A percentile compares a stretch with the other conserved stretches of the same genome.
These are phyloP conservation scores for Colletotrichum higginsianum DNA, from an alignment of 2,329 filamentous ascomycete species.

Conservation along the genomic window DNA sequence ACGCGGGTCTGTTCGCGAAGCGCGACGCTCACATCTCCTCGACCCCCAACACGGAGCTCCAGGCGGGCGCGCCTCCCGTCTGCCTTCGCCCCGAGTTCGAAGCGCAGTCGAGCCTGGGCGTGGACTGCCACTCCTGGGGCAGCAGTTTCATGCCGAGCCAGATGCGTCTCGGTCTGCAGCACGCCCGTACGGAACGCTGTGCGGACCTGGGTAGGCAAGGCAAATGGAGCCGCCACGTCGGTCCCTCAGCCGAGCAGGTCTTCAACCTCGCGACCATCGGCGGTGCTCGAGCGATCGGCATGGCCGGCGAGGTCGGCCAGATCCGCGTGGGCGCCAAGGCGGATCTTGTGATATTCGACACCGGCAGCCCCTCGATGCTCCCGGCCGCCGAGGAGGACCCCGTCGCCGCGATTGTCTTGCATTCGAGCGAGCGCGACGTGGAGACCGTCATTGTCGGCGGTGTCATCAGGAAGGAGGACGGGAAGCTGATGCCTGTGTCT, in stretches of 20 bases:
- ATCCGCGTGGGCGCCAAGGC: conserved; percentile 62
- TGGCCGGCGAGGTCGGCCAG: conserved; percentile 59
- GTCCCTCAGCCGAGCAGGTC: conserved; percentile 48
- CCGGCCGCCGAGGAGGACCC: conserved; percentile 58
- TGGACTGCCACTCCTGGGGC: conserved; percentile 47
- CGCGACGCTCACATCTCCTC: conserved; percentile 56
- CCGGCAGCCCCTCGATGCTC: conserved; percentile 50
- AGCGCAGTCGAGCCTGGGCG: conserved; percentile 43
- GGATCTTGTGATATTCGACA: conserved; percentile 65
- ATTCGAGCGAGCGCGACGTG: conserved; percentile 58
- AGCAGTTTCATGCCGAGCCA: conserved; percentile 28
- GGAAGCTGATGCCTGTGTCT: conserved; percentile 45
- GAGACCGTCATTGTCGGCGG: conserved; percentile 61
- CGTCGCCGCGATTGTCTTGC: conserved; percentile 59
- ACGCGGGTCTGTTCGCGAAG: conserved; percentile 51
- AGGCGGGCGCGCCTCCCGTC: conserved; percentile 57
- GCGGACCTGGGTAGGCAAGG: conserved; percentile 49
- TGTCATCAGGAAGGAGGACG: conserved; percentile 53
- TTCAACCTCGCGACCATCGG: conserved; percentile 66
- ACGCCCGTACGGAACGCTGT: conserved; percentile 15
- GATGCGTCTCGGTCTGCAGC: conserved; percentile 48
- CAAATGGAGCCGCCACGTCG: conserved; percentile 26
- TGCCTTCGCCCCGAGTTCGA: conserved; percentile 22
- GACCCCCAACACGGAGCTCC: conserved; percentile 66
- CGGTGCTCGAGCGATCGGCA: conserved; percentile 59